Evolutionary conservation across 495 filamentous ascomycete species (phyloP), one percentile per base, ranked within the genome.

Genomic region (Trichoderma reesei): DNA sequence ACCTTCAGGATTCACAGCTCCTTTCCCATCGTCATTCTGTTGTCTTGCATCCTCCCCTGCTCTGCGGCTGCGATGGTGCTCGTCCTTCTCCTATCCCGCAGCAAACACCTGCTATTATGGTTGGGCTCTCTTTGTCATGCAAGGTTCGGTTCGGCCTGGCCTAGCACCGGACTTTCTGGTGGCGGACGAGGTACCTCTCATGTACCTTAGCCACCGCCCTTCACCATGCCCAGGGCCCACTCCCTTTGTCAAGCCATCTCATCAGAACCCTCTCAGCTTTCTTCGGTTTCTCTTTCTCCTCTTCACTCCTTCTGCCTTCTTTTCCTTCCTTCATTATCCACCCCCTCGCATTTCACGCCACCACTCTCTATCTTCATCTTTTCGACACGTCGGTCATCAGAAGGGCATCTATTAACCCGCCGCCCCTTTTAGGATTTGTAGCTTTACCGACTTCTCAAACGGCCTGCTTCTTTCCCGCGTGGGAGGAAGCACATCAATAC

Each of bases 161-260:
- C 31, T 56, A 56, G 31, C 26, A 56, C 51, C 51, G 51, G 51
- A 56, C 34, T 34, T 56, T n/a, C 51, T 56, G 51, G 51, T 56
- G 51, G 51, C 51, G 44, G 14, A 39, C n/a, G 26, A 26, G 26
- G 26, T 26, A 26, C 26, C 26, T 26, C 26, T 26, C 26, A 26
- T 26, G 26, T 26, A 26, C 26, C 26, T 8, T 56, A 56, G 51
- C 51, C 51, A 56, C 51, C 51, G 51, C 51, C 51, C 51, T 56
- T 56, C 51, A 16, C 11, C 51, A 56, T 10, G 51, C 51, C 51
- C 51, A 33, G 34, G 51, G 51, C 51, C 51, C 51, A 56, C 51
- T 56, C 51, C 51, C 51, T 56, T 46, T 56, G 51, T n/a, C 26
- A 39, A 56, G 34, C 51, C 51, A 56, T 56, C 34, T 56, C 51